phyloP scores from a whole-genome alignment of 805 yeast genomes.

The Candida michaelii region DNA sequence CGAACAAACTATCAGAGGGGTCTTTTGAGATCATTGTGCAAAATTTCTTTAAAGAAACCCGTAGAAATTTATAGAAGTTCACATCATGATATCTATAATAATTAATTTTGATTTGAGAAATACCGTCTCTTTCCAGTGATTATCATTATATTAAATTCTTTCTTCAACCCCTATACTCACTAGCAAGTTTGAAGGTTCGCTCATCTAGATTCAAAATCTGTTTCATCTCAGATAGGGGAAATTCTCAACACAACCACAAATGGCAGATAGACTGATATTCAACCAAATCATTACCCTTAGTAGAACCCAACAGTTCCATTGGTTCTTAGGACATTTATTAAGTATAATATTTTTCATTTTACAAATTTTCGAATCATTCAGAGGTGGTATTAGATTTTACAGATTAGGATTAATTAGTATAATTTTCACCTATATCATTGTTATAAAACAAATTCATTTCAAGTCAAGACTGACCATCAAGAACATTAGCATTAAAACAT shows the following conservation, averaged over 20 bases:
- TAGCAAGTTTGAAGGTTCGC: too few relatives aligned
- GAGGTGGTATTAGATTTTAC: constrained; percentile 27
- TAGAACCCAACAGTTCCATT: constrained; percentile 61
- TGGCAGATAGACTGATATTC: constrained; percentile 7
- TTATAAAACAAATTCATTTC: constrained; percentile 58
- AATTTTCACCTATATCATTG: constrained; percentile 61
- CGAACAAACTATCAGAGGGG: too few relatives aligned
- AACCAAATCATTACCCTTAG: constrained; percentile 4
- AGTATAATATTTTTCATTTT: constrained; percentile 44
- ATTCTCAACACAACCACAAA: constrained; percentile 2
- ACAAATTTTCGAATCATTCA: constrained; percentile 42
- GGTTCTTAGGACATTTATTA: constrained; percentile 64
- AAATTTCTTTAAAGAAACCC: too few relatives aligned
- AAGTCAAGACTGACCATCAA: constrained; percentile 12
- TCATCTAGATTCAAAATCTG: too few relatives aligned
- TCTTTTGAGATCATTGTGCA: too few relatives aligned
- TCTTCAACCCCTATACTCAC: too few relatives aligned
- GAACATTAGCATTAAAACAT: constrained; percentile 7
- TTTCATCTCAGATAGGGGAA: constrained; percentile 4
- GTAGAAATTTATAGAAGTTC: too few relatives aligned
- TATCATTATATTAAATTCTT: too few relatives aligned
- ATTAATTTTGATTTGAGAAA: too few relatives aligned
- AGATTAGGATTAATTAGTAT: constrained; percentile 47
- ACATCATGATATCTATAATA: too few relatives aligned
- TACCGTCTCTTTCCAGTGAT: too few relatives aligned